Percentiles rank a stretch among this genome's conserved stretches.
These are phyloP conservation scores for Mycena leptocephala DNA, from an alignment of 768 basidiomycete genomes.

Conservation along the genomic window DNA sequence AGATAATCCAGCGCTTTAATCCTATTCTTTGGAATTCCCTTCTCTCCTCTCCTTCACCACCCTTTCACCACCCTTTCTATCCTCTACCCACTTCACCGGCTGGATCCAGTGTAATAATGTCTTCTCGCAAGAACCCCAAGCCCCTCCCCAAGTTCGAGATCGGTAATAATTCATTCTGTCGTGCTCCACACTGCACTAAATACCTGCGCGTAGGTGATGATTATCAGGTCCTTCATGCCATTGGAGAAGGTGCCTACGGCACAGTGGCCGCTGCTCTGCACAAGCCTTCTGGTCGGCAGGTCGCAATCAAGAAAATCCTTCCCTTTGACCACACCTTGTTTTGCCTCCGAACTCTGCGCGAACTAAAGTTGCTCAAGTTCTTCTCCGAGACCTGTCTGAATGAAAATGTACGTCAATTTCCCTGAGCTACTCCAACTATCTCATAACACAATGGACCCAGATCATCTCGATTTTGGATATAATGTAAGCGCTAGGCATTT, in stretches of 20 bases:
- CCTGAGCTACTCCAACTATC: slow-evolving; percentile 16
- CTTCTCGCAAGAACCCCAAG: slow-evolving; percentile 73
- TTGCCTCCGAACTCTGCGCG: slow-evolving; percentile 90
- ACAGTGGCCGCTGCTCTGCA: slow-evolving; percentile 93
- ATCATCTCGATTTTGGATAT: slow-evolving; percentile 96
- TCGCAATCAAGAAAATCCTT: slow-evolving; percentile 96
- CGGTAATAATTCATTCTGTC: slow-evolving; percentile 57
- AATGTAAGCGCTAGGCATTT: slow-evolving; percentile 47
- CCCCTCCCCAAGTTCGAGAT: slow-evolving; percentile 83
- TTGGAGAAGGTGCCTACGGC: slow-evolving; percentile 93
- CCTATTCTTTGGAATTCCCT: slow-evolving; percentile 48
- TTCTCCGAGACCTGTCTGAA: slow-evolving; percentile 86
- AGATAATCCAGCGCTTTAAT: slow-evolving; percentile 35
- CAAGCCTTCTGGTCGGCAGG: slow-evolving; percentile 84
- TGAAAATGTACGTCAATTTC: slow-evolving; percentile 73
- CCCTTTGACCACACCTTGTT: slow-evolving; percentile 97
- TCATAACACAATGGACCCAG: slow-evolving; percentile 53
- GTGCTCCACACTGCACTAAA: slow-evolving; percentile 25
- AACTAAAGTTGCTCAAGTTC: slow-evolving; percentile 92
- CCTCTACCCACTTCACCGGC: slow-evolving; percentile 57
- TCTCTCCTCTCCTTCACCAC: slow-evolving; percentile 41
- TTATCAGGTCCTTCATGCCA: slow-evolving; percentile 81
- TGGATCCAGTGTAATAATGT: slow-evolving; percentile 67
- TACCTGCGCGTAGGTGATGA: slow-evolving; percentile 67
- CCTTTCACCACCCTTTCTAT: slow-evolving; percentile 39